Evolutionary conservation across 352 stramenopile genomes (phyloP), one percentile per base, ranked within the genome.

Genomic region (Globisporangium sylvaticum): DNA sequence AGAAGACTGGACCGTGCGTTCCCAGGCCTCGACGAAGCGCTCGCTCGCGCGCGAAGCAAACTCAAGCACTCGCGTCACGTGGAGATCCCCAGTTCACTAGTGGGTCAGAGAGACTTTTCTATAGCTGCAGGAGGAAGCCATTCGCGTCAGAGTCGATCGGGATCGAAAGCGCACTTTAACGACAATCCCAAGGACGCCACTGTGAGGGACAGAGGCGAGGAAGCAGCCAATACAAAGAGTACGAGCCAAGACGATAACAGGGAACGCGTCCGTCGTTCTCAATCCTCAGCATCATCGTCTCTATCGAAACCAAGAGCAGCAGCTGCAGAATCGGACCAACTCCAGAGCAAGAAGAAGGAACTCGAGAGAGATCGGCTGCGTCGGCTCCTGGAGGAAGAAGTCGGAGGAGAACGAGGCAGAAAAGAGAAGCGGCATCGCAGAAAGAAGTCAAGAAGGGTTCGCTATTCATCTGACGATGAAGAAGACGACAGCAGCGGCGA

Each of bases 331-430:
- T 20, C 24, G 10, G 18, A 14, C 5, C 62, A 34, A 42, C 46
- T n/a, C 46, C 37, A 37, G 53, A 59, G 5, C 31, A 31, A 22
- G 0, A 60, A 37, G 18, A 72, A 64, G 53, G 67, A 22, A 31
- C 34, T 80, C 1, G 75, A 84, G 52, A 65, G 71, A n/a, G 67
- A 80, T 4, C 74, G 72, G 0, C 65, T 83, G n/a, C 76, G 72
- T 6, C 44, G 24, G 7, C 48, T 83, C 22, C 32, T 81, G 1
- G 77, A 84, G 52, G 70, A 78, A 50, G 74, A 82, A 27, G 66
- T 65, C 7, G 29, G 29, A 20, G 44, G 7, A 5, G 44, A 22
- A 46, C 24, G 39, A 31, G 27, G 29, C 7, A 59, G 1, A 52
- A 79, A 69, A 37, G 59, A 58, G 18, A 64, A 60, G 22, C 55